A percentile compares a stretch with the other conserved stretches of the same genome.
These are phyloP conservation scores for Tremellales sp. DNA, from an alignment of 1,284 basidiomycete genomes.

Conservation along the genomic window DNA sequence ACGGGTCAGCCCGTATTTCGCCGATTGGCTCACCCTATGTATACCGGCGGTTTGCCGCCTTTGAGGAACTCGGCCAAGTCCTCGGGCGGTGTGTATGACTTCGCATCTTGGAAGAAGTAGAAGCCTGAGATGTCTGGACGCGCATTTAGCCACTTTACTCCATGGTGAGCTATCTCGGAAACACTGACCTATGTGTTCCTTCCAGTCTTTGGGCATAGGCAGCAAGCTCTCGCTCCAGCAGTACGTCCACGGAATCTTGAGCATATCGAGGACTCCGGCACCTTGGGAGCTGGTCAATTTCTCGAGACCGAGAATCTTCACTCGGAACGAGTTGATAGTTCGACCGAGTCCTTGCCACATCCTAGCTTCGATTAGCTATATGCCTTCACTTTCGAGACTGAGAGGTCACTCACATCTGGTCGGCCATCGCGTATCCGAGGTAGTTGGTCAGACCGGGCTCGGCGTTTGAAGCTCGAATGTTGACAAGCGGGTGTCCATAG, in stretches of 20 bases:
- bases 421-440: conserved; percentile 56
- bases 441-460: conserved; percentile 56
- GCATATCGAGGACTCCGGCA: conserved; percentile 55
- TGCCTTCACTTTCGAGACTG: not conserved
- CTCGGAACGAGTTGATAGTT: conserved; percentile 59
- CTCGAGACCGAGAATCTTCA: conserved; percentile 52
- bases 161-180: not conserved
- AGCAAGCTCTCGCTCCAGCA: conserved; percentile 61
- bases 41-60: conserved; percentile 56
- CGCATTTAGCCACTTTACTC: too few species aligned
- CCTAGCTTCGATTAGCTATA: conserved; percentile 4
- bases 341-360: conserved; percentile 52
- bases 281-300: conserved; percentile 52
- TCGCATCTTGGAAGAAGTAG: conserved; percentile 54
- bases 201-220: conserved; percentile 61
- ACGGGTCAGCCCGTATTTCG: conserved; percentile 53
- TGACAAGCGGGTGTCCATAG: conserved; percentile 61
- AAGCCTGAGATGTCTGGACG: conserved; percentile 62
- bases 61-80: conserved; percentile 53
- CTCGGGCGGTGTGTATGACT: conserved; percentile 52
- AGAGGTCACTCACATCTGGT: conserved; percentile 42
- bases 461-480: conserved; percentile 55
- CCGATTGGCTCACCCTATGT: conserved; percentile 53
- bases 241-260: conserved; percentile 64
- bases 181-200: conserved; percentile 55